These are phyloP conservation scores for Pestalotiopsis sp. DNA, from an alignment of 2,329 filamentous ascomycete genomes.

Conservation along the genomic window DNA sequence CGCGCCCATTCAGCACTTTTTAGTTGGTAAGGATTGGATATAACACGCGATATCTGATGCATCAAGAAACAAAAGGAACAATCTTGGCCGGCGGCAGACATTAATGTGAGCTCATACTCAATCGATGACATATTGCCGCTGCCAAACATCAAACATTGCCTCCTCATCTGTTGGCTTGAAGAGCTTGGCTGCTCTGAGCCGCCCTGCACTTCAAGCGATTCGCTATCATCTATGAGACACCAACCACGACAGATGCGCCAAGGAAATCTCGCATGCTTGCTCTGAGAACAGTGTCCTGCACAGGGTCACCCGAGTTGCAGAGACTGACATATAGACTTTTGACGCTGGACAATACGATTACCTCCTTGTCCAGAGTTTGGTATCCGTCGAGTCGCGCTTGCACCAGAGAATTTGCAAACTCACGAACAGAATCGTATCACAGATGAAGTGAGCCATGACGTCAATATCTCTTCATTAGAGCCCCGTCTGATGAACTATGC, in stretches of 20 bases:
- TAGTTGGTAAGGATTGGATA: neutral
- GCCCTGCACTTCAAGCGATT: neutral
- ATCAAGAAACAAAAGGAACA: neutral
- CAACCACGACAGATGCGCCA: neutral
- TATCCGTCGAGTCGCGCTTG: neutral
- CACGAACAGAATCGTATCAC: neutral
- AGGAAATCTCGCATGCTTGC: neutral
- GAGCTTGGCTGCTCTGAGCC: neutral
- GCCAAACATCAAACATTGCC: neutral
- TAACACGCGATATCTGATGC: neutral
- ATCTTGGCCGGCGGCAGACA: neutral
- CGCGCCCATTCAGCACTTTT: neutral
- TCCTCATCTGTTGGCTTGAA: neutral
- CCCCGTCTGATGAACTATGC: neutral
- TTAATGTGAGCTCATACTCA: neutral
- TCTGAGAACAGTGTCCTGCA: neutral
- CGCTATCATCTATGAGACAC: neutral
- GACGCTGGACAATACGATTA: neutral
- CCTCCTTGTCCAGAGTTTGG: neutral
- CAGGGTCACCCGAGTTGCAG: neutral
- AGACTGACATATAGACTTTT: neutral
- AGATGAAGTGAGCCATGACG: neutral
- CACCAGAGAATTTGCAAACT: neutral
- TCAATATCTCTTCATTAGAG: neutral
- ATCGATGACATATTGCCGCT: neutral